A percentile compares a stretch with the other conserved stretches of the same genome.
phyloP scores from a whole-genome alignment of 129 eudicot species.

The Dittrichia graveolens region DNA sequence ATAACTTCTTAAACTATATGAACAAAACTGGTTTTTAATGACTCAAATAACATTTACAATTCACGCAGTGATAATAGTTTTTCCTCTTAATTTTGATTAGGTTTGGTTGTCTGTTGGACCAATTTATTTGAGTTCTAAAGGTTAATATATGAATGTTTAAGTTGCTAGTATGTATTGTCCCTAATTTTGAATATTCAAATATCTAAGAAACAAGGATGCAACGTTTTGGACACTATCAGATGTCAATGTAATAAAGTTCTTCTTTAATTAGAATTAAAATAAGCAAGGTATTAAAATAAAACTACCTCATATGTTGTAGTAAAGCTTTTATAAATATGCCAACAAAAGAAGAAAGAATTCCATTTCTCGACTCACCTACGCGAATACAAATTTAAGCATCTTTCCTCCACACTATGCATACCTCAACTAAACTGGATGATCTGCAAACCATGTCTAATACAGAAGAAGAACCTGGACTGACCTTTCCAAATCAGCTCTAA shows the following conservation, averaged over 20 bases:
- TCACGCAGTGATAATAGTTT: background rate
- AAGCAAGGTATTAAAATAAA: background rate
- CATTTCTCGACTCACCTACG: constrained; percentile 11
- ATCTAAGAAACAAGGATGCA: background rate
- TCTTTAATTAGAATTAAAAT: background rate
- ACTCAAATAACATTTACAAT: background rate
- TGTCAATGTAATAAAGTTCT: background rate
- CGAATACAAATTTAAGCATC: constrained; percentile 4
- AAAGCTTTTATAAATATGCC: constrained; percentile 5
- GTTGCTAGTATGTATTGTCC: background rate
- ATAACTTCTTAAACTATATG: background rate
- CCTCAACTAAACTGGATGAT: constrained; percentile 24
- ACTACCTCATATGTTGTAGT: background rate
- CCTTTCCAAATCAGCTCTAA: constrained; percentile 29
- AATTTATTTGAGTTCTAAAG: background rate
- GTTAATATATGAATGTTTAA: background rate
- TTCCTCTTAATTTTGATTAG: background rate
- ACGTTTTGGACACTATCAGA: constrained; percentile 14
- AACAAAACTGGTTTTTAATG: background rate
- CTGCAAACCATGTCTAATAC: constrained; percentile 25
- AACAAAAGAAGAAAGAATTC: constrained; percentile 7
- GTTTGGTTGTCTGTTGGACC: background rate
- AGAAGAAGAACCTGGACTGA: constrained; percentile 24
- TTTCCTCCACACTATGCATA: constrained; percentile 33
- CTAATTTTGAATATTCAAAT: background rate